These are phyloP conservation scores for Suillus lakei DNA, from an alignment of 768 basidiomycete species.

Conservation along the genomic window DNA sequence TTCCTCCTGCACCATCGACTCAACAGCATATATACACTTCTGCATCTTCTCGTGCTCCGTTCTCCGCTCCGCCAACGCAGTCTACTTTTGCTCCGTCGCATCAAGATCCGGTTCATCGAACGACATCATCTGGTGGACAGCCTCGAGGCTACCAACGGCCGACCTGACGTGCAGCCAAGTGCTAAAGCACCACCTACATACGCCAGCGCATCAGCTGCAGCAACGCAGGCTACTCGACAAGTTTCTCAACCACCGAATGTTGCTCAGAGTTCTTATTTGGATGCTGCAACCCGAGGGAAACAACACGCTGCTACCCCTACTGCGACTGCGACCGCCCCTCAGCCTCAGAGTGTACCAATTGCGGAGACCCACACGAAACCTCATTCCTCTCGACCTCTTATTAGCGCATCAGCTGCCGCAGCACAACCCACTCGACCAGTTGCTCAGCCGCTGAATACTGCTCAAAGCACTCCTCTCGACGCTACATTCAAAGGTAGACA, in stretches of 20 bases:
- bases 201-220: not conserved
- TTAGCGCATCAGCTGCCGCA: slow-evolving; percentile 1
- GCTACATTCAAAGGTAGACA: not conserved
- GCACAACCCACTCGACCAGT: slow-evolving; percentile 1
- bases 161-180: slow-evolving; percentile 22
- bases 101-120: slow-evolving; percentile 22
- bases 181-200: slow-evolving; percentile 19
- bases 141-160: slow-evolving; percentile 31
- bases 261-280: not conserved
- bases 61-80: slow-evolving; percentile 30
- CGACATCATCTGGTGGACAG: slow-evolving; percentile 17
- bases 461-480: not conserved
- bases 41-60: slow-evolving; percentile 20
- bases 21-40: slow-evolving; percentile 16
- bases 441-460: not conserved
- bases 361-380: slow-evolving; percentile 23
- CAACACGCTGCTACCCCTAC: not conserved
- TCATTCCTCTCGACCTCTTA: slow-evolving; percentile 23
- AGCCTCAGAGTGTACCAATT: slow-evolving; percentile 1
- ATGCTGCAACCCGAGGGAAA: not conserved
- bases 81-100: slow-evolving; percentile 15
- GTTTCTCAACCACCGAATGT: not conserved
- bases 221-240: not conserved
- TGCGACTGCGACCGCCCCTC: not conserved
- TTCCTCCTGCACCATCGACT: slow-evolving; percentile 1